Evolutionary conservation across 148 eudicot genomes (phyloP).

Genomic region (Cornus florida): DNA sequence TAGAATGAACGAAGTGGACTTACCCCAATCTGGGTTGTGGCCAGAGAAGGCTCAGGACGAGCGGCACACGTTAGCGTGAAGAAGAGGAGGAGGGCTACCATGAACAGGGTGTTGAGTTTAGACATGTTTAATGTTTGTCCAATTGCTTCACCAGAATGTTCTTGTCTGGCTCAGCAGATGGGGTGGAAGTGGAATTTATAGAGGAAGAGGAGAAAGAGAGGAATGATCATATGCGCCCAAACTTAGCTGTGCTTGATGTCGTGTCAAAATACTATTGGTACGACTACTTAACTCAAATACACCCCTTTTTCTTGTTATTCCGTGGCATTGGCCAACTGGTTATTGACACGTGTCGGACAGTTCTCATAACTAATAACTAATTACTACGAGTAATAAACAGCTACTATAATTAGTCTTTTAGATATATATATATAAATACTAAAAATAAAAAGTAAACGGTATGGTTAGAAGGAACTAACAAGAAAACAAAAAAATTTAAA

Average conservation of each 20-base stretch:
- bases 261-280: too few relatives aligned
- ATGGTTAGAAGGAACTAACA: too few relatives aligned
- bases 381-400: too few relatives aligned
- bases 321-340: too few relatives aligned
- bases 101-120: slow-evolving; percentile 16
- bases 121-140: neutral
- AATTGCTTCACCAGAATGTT: neutral
- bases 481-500: too few relatives aligned
- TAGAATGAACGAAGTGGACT: neutral
- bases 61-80: slow-evolving; percentile 10
- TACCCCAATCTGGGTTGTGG: slow-evolving; percentile 11
- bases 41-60: slow-evolving; percentile 14
- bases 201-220: neutral
- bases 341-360: too few relatives aligned
- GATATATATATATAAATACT: too few relatives aligned
- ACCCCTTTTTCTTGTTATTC: too few relatives aligned
- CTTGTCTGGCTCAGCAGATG: neutral
- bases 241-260: neutral
- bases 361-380: too few relatives aligned
- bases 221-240: neutral
- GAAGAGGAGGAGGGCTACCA: slow-evolving; percentile 18
- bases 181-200: slow-evolving; percentile 5
- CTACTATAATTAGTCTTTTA: too few relatives aligned
- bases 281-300: too few relatives aligned
- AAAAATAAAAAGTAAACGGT: too few relatives aligned